Conservation (phyloP, 257 asterid genomes). For the Ocimum tenuiflorum region DNA sequence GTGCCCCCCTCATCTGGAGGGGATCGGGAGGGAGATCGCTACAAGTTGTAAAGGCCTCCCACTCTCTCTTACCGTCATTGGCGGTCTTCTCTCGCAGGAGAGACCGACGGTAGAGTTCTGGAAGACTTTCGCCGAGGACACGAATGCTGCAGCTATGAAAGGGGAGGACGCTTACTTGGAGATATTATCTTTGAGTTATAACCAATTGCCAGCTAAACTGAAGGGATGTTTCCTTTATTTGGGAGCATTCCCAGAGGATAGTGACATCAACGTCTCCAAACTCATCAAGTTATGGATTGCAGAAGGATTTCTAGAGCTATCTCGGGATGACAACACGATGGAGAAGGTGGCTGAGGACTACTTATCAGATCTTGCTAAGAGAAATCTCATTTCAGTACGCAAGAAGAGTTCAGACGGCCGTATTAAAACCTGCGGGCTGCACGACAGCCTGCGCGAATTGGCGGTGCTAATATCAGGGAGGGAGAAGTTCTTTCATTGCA, state of each 20-base stretch:
- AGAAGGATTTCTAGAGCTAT: conserved; percentile 12
- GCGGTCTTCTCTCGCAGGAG: conserved; percentile 25
- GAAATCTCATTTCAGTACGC: conserved; percentile 14
- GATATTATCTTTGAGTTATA: conserved; percentile 26
- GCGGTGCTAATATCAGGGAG: conserved; percentile 1
- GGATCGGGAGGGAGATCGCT: neutral
- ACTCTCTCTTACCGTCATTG: conserved; percentile 21
- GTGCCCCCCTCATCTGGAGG: conserved; percentile 11
- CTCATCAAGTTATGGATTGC: conserved; percentile 31
- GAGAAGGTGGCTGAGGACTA: conserved; percentile 6
- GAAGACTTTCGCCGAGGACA: conserved; percentile 11
- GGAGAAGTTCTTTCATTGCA: conserved; percentile 19
- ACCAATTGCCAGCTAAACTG: conserved; percentile 16
- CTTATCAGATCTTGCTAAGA: conserved; percentile 6
- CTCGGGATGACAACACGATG: too few species aligned
- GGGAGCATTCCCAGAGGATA: conserved; percentile 25
- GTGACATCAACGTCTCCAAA: conserved; percentile 17
- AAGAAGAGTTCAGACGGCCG: neutral
- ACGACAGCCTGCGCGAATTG: conserved; percentile 11
- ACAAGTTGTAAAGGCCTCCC: conserved; percentile 24
- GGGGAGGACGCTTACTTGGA: neutral
- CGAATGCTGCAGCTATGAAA: neutral
- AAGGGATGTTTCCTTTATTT: conserved; percentile 31
- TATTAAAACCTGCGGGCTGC: conserved; percentile 10
- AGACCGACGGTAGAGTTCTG: neutral